These are phyloP conservation scores for Barnettozyma populi DNA, from an alignment of 805 yeast species.

Conservation along the genomic window DNA sequence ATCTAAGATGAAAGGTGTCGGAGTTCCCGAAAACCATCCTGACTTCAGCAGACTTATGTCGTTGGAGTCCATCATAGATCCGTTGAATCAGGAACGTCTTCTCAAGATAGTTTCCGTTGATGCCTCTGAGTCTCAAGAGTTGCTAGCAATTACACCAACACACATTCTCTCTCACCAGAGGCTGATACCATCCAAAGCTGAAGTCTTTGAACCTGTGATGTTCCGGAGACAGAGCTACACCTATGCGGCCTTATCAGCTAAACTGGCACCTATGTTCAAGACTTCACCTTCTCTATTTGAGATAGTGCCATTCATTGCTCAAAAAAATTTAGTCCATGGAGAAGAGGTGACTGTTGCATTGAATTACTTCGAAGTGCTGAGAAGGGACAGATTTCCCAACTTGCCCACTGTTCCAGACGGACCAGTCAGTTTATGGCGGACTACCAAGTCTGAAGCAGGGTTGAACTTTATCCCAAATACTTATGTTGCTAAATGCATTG, in stretches of 20 bases:
- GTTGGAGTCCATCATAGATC: constrained; percentile 3
- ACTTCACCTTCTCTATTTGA: constrained; percentile 13
- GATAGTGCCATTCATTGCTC: constrained; percentile 13
- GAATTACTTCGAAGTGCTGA: constrained; percentile 8
- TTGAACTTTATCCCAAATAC: constrained; percentile 1
- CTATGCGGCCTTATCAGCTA: constrained; percentile 7
- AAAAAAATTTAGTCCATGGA: neutral
- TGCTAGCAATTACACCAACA: constrained; percentile 19
- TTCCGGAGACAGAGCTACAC: constrained; percentile 7
- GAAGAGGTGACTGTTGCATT: constrained; percentile 5
- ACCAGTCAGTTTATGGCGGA: neutral
- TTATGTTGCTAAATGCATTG: constrained; percentile 6
- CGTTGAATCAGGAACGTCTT: neutral
- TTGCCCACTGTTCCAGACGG: neutral
- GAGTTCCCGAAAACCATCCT: constrained; percentile 17
- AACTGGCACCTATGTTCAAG: constrained; percentile 2
- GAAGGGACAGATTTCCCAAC: constrained; percentile 1
- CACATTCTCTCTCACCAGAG: constrained; percentile 16
- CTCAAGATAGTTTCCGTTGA: constrained; percentile 7
- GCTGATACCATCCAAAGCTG: constrained; percentile 2
- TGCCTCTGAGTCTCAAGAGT: neutral
- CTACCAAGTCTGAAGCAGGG: neutral
- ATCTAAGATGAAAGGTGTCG: constrained; percentile 14
- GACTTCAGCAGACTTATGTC: neutral
- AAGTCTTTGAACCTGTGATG: constrained; percentile 8